A percentile compares a stretch with the other conserved stretches of the same genome.
phyloP scores from a whole-genome alignment of 495 filamentous ascomycete species.

The Viridothelium virens region DNA sequence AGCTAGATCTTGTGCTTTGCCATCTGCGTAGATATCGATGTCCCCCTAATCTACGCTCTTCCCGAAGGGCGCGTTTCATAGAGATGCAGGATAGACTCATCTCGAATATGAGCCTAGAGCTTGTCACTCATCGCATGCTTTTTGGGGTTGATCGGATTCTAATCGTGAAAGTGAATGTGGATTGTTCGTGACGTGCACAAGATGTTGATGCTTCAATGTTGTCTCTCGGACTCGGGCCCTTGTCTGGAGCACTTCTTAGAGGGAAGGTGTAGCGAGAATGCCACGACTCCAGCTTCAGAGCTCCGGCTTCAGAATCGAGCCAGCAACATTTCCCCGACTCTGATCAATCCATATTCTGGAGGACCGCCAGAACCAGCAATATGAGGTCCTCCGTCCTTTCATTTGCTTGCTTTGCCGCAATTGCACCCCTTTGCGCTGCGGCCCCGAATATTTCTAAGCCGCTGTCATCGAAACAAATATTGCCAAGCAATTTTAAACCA shows the following conservation, averaged over 20 bases:
- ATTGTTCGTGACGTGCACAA: no score
- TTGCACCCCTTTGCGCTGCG: conserved; percentile 27
- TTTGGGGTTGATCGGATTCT: no score
- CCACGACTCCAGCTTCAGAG: conserved; percentile 11
- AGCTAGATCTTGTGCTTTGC: conserved; percentile 36
- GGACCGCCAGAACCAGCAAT: conserved; percentile 21
- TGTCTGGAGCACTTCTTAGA: no score
- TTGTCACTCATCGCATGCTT: no score
- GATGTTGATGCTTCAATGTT: no score
- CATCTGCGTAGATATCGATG: neutral
- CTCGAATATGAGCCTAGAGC: neutral
- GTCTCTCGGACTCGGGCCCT: no score
- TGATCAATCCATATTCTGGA: neutral
- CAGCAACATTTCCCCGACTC: neutral
- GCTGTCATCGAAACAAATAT: conserved; percentile 44
- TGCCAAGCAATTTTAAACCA: conserved; percentile 71
- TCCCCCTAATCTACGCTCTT: neutral
- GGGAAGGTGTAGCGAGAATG: conserved; percentile 8
- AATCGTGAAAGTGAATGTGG: no score
- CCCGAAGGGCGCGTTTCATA: neutral
- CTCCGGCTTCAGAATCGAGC: neutral
- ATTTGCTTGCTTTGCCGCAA: conserved; percentile 26
- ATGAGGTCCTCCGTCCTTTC: conserved; percentile 32
- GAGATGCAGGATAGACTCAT: neutral
- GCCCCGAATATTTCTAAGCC: conserved; percentile 37